Evolutionary conservation across 805 yeast species (phyloP).

Genomic region (Torulaspora maleeae): DNA sequence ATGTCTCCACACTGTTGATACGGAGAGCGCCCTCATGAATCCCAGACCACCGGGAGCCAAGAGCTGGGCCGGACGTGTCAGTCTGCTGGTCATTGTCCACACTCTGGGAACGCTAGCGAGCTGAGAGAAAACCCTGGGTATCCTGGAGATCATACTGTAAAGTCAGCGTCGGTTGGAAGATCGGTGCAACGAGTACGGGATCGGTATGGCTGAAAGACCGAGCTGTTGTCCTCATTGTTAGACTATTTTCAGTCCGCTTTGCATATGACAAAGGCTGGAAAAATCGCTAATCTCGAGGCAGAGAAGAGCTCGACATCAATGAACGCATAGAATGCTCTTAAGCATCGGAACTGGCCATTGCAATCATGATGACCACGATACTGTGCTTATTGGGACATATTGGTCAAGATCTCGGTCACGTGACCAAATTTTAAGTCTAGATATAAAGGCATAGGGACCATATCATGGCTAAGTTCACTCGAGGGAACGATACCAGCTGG

Average conservation of each 20-base stretch:
- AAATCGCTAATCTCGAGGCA: background rate
- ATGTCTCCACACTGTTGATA: conserved; percentile 40
- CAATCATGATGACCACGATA: no score
- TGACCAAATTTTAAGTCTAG: no score
- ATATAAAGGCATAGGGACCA: no score
- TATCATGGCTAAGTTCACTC: background rate
- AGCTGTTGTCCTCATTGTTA: background rate
- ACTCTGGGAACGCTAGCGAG: conserved; percentile 1
- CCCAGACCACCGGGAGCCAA: background rate
- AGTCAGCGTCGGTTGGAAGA: background rate
- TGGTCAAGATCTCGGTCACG: no score
- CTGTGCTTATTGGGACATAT: no score
- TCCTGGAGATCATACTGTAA: conserved; percentile 3
- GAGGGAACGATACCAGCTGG: background rate
- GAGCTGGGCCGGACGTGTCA: no score
- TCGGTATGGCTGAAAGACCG: background rate
- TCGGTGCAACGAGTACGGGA: background rate
- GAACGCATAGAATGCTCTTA: no score
- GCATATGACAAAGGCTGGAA: background rate
- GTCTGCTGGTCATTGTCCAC: background rate
- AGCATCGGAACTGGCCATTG: no score
- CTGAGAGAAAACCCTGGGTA: conserved; percentile 2
- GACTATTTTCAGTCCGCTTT: background rate
- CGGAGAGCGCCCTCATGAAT: conserved; percentile 19
- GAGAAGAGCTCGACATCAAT: background rate